These are phyloP conservation scores for Stagonosporopsis chrysanthemi DNA, from an alignment of 2,329 filamentous ascomycete species.

Conservation along the genomic window DNA sequence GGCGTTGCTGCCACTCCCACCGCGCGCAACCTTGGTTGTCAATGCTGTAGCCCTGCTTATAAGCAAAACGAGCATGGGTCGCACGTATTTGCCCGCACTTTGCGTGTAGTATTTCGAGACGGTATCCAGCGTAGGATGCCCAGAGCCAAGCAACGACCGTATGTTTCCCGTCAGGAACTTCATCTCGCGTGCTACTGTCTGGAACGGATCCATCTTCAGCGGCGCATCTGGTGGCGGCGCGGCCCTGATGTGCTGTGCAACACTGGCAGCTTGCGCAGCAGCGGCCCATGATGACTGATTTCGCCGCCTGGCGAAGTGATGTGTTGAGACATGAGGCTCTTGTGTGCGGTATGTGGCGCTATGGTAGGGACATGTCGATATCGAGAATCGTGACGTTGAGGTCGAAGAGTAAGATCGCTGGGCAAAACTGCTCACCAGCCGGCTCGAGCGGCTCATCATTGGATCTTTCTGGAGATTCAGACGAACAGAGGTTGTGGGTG, in stretches of 20 bases:
- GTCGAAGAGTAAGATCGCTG: conserved; percentile 19
- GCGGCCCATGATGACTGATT: conserved; percentile 76
- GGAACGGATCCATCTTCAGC: conserved; percentile 84
- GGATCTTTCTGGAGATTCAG: conserved; percentile 12
- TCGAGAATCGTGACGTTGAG: conserved; percentile 28
- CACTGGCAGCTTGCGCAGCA: conserved; percentile 62
- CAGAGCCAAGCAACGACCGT: conserved; percentile 88
- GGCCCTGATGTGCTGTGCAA: conserved; percentile 73
- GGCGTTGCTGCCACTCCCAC: conserved; percentile 23
- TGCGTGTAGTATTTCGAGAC: conserved; percentile 98
- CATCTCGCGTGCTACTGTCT: conserved; percentile 94
- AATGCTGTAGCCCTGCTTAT: conserved; percentile 95
- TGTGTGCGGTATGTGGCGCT: conserved; percentile 12
- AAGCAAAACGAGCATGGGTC: conserved; percentile 90
- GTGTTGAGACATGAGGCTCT: conserved; percentile 24
- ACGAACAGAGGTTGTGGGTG: neutral
- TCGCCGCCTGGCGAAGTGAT: conserved; percentile 53
- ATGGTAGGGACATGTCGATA: conserved; percentile 33
- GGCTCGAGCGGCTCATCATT: conserved; percentile 48
- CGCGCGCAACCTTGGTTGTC: conserved; percentile 64
- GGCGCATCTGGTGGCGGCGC: conserved; percentile 67
- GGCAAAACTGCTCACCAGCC: conserved; percentile 45
- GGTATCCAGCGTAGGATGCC: conserved; percentile 91
- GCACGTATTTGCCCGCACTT: conserved; percentile 94
- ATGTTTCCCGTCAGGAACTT: conserved; percentile 95